Conservation (phyloP, 2,329 filamentous ascomycete genomes). For the Arthrobotrys iridis region DNA sequence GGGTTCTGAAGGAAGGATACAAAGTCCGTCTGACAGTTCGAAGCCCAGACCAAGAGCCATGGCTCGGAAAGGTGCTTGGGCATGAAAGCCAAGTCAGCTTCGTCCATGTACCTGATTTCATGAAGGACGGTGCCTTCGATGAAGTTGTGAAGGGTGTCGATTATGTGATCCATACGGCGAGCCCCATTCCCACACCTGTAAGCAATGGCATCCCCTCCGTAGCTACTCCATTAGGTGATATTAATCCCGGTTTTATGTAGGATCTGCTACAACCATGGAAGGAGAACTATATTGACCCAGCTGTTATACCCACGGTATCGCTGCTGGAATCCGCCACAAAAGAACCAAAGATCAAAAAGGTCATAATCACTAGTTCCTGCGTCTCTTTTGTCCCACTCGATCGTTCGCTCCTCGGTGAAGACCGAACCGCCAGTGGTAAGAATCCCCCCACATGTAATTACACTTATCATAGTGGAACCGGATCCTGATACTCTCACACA, state of each 20-base stretch:
- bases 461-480: background rate
- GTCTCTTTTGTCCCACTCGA: slow-evolving; percentile 42
- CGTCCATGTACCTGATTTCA: slow-evolving; percentile 76
- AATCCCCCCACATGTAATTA: background rate
- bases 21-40: slow-evolving; percentile 65
- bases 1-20: slow-evolving; percentile 63
- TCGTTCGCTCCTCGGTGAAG: slow-evolving; percentile 32
- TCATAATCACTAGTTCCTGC: slow-evolving; percentile 70
- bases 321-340: slow-evolving; percentile 30
- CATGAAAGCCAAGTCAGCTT: slow-evolving; percentile 39
- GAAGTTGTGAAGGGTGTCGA: slow-evolving; percentile 62
- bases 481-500: background rate
- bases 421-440: slow-evolving; percentile 29
- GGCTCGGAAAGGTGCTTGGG: slow-evolving; percentile 43
- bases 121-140: slow-evolving; percentile 75
- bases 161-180: slow-evolving; percentile 46
- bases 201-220: no score
- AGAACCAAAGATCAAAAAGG: slow-evolving; percentile 71
- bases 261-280: slow-evolving; percentile 26
- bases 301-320: slow-evolving; percentile 26
- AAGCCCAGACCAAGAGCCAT: slow-evolving; percentile 59
- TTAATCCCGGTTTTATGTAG: background rate
- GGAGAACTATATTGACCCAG: slow-evolving; percentile 42
- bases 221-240: background rate
- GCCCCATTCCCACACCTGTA: slow-evolving; percentile 43